Percentiles rank a stretch among this genome's conserved stretches.
phyloP scores from a whole-genome alignment of 2,329 filamentous ascomycete genomes.

The Amesomyces nigricolor region DNA sequence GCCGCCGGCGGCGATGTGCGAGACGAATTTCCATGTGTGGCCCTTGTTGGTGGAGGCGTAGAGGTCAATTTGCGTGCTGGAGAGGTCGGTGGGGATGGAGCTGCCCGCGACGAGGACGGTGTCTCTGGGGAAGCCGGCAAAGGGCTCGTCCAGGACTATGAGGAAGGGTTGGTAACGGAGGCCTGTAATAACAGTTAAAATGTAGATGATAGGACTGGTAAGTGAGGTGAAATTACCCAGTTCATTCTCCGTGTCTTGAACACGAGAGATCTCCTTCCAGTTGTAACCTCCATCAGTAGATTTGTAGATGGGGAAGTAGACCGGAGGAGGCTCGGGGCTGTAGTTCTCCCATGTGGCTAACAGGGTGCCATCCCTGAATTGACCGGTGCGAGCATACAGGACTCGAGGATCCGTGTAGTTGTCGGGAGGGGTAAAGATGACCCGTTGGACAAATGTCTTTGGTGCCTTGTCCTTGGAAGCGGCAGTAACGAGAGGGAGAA shows the following conservation, averaged over 20 bases:
- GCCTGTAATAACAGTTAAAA: background rate
- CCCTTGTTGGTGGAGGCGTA: slow-evolving; percentile 60
- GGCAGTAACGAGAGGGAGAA: slow-evolving; percentile 10
- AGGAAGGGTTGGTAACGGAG: slow-evolving; percentile 65
- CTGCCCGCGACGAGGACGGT: slow-evolving; percentile 62
- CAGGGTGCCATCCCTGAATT: slow-evolving; percentile 42
- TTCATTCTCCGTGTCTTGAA: slow-evolving; percentile 58
- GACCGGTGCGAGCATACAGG: slow-evolving; percentile 40
- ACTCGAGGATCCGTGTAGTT: slow-evolving; percentile 35
- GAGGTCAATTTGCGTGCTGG: slow-evolving; percentile 59
- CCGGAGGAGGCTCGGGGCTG: slow-evolving; percentile 38
- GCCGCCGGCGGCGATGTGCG: slow-evolving; percentile 59
- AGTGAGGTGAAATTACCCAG: slow-evolving; percentile 41
- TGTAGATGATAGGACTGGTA: too few relatives aligned
- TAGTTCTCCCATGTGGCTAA: slow-evolving; percentile 49
- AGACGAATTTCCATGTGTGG: slow-evolving; percentile 60
- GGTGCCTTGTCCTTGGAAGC: slow-evolving; percentile 11
- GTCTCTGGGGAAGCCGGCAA: slow-evolving; percentile 55
- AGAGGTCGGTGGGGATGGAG: slow-evolving; percentile 44
- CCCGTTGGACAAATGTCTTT: slow-evolving; percentile 22
- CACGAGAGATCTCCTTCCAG: slow-evolving; percentile 58
- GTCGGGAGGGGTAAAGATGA: slow-evolving; percentile 40
- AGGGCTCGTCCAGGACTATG: slow-evolving; percentile 53
- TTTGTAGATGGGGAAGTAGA: slow-evolving; percentile 50
- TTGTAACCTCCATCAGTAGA: slow-evolving; percentile 50